These are phyloP conservation scores for Solanum ossicruentum DNA, from an alignment of 257 asterid species.

Conservation along the genomic window DNA sequence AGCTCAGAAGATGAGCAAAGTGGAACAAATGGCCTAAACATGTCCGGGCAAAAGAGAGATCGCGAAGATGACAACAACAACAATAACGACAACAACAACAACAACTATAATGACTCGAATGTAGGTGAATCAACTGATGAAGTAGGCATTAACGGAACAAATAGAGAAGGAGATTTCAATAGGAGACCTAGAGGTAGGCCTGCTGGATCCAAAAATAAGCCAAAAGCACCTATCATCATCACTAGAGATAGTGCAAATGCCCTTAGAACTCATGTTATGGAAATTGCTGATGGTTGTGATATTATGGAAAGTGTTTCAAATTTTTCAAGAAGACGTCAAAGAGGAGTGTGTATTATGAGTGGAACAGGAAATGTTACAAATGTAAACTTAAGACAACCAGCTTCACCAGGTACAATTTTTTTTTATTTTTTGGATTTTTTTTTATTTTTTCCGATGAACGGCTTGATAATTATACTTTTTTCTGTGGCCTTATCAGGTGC, in stretches of 20 bases:
- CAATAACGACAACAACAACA: not conserved
- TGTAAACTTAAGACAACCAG: slow-evolving; percentile 75
- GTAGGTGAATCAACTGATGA: not conserved
- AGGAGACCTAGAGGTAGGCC: slow-evolving; percentile 81
- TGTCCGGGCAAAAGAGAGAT: slow-evolving; percentile 29
- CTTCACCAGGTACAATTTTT: slow-evolving; percentile 32
- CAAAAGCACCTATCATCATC: slow-evolving; percentile 80
- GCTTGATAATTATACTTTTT: not conserved
- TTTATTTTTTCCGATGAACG: not conserved
- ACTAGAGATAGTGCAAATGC: slow-evolving; percentile 89
- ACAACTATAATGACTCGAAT: not conserved
- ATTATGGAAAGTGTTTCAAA: slow-evolving; percentile 58
- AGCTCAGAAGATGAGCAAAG: slow-evolving; percentile 60
- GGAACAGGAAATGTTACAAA: slow-evolving; percentile 75
- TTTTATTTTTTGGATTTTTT: not conserved
- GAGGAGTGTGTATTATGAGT: slow-evolving; percentile 86
- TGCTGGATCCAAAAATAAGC: slow-evolving; percentile 80
- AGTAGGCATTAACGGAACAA: not conserved
- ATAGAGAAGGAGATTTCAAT: slow-evolving; percentile 29
- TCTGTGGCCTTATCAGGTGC: slow-evolving; percentile 6
- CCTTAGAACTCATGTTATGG: slow-evolving; percentile 90
- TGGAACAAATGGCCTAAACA: slow-evolving; percentile 47
- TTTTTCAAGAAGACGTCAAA: slow-evolving; percentile 70
- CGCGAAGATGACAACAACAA: slow-evolving; percentile 29
- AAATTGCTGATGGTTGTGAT: slow-evolving; percentile 73